Evolutionary conservation across 441 rosid species (phyloP).

Genomic region (Brassica balearica): DNA sequence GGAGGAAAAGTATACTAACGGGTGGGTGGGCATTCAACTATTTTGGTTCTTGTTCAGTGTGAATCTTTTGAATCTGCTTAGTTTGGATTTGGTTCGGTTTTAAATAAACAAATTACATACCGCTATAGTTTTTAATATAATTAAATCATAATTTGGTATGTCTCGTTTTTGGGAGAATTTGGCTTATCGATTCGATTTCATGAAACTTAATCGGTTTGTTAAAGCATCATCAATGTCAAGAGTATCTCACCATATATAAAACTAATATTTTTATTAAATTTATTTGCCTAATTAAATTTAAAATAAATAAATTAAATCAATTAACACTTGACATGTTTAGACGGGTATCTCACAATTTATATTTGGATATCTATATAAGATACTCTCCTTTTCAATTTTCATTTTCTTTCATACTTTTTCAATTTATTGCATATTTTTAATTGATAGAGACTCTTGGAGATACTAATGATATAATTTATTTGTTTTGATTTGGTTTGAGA

Average conservation of each 20-base stretch:
- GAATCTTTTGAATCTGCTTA: not conserved
- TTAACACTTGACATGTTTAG: too few relatives aligned
- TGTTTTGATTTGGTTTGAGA: conserved; percentile 3
- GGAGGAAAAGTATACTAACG: conserved; percentile 9
- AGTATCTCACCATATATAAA: too few relatives aligned
- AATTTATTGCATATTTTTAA: too few relatives aligned
- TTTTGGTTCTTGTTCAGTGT: not conserved
- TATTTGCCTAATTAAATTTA: too few relatives aligned
- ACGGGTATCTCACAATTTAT: too few relatives aligned
- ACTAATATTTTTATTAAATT: too few relatives aligned
- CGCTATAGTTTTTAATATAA: not conserved
- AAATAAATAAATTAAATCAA: too few relatives aligned
- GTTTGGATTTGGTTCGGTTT: not conserved
- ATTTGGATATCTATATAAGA: too few relatives aligned
- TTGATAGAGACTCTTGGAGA: too few relatives aligned
- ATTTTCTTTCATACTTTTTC: too few relatives aligned
- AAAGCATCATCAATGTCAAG: not conserved
- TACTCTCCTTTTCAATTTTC: too few relatives aligned
- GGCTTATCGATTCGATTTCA: conserved; percentile 10
- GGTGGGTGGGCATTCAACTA: not conserved
- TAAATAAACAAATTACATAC: not conserved
- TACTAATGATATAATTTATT: not conserved
- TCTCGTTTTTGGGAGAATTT: not conserved
- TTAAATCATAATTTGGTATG: not conserved
- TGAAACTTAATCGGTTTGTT: not conserved